A percentile compares a stretch with the other conserved stretches of the same genome.
Conservation (phyloP, 2,329 filamentous ascomycete genomes). For the Aspergillus caelatus region DNA sequence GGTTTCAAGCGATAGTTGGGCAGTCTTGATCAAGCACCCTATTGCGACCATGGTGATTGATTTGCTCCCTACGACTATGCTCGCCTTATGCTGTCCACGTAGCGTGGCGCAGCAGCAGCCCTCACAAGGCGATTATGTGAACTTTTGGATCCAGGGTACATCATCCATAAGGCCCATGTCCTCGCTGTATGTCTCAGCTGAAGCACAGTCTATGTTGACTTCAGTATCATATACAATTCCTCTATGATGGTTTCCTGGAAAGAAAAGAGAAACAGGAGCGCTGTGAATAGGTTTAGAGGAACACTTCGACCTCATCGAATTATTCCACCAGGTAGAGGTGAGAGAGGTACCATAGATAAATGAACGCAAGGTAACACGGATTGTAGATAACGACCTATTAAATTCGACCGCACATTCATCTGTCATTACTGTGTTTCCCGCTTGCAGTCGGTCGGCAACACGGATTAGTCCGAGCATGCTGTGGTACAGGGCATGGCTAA, state of each 20-base stretch:
- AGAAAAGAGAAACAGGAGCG: background rate
- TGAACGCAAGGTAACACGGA: background rate
- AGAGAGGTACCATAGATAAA: background rate
- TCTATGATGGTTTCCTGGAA: background rate
- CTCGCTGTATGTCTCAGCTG: background rate
- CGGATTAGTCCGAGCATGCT: background rate
- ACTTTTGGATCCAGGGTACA: background rate
- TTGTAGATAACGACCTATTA: background rate
- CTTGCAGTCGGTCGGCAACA: background rate
- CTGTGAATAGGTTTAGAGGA: background rate
- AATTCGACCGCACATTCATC: background rate
- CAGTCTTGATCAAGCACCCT: background rate
- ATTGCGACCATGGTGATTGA: background rate
- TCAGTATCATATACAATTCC: background rate
- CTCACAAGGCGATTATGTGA: background rate
- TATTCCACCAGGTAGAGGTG: background rate
- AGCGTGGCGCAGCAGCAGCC: background rate
- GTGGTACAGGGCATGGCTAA: background rate
- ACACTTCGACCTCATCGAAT: background rate
- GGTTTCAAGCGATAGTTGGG: background rate
- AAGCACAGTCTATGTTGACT: background rate
- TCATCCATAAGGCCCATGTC: background rate
- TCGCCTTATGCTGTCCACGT: background rate
- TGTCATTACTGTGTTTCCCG: background rate
- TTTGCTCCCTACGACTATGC: background rate